These are phyloP conservation scores for Phlebopus sp. DNA, from an alignment of 1,284 basidiomycete genomes.

Conservation along the genomic window DNA sequence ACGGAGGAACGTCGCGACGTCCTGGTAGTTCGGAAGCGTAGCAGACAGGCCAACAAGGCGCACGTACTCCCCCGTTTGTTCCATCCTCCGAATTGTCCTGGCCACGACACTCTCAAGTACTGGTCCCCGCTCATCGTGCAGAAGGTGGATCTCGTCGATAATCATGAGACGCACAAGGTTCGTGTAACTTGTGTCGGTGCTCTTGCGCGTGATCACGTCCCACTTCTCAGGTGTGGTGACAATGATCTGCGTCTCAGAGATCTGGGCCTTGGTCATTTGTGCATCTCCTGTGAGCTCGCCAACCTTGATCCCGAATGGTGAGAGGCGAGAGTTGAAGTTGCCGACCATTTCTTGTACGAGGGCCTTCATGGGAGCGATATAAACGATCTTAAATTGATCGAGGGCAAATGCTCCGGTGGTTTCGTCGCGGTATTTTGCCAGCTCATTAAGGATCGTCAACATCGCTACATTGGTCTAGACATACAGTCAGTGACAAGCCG, in stretches of 20 bases:
- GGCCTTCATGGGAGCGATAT: constrained; percentile 99
- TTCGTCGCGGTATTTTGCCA: constrained; percentile 82
- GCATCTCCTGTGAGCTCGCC: constrained; percentile 97
- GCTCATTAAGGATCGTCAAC: constrained; percentile 87
- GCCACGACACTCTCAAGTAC: constrained; percentile 93
- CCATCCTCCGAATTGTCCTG: constrained; percentile 91
- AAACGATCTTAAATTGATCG: constrained; percentile 95
- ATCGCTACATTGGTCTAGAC: constrained; percentile 95
- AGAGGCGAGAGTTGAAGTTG: constrained; percentile 85
- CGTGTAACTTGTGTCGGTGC: constrained; percentile 95
- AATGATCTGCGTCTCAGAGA: constrained; percentile 96
- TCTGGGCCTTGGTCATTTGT: constrained; percentile 98
- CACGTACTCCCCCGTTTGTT: constrained; percentile 91
- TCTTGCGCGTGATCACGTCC: constrained; percentile 99
- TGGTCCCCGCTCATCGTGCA: constrained; percentile 98
- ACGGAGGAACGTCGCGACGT: constrained; percentile 97
- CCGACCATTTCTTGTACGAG: constrained; percentile 97
- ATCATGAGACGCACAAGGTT: constrained; percentile 97
- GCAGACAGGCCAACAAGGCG: constrained; percentile 95
- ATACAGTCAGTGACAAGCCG: neutral
- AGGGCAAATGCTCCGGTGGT: constrained; percentile 85
- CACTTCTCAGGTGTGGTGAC: constrained; percentile 99
- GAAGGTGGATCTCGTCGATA: constrained; percentile 96
- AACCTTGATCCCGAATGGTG: constrained; percentile 82
- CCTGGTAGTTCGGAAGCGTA: constrained; percentile 96